Base-by-base conservation (phyloP, 257 asterid genomes). In the Gardenia jasminoides region DNA sequence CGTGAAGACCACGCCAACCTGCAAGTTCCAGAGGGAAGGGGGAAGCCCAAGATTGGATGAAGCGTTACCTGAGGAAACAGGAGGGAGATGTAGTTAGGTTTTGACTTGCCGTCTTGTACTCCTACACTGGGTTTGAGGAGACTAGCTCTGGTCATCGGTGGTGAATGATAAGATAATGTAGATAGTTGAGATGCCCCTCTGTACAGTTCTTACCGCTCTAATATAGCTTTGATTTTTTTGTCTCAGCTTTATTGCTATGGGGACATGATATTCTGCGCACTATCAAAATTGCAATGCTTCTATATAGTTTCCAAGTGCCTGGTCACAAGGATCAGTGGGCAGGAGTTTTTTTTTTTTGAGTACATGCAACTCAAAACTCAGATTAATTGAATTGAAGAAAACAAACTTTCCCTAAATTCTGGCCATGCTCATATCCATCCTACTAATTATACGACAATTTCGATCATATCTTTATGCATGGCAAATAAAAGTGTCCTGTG, bases 191-290 rank as follows among this genome's bases (percentile, higher is more conserved):
- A 79, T 66, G 43, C 70, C 70, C 36, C 70, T 33, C 24, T 84
- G 87, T 84, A 84, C 83, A 84, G 87, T 28, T 78, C 78, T 68
- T 70, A 70, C 70, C 41, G 74, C 76, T 70, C 81, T 81, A 81
- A 81, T 79, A 78, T 66, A 74, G 83, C 58, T 84, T 82, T 65
- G 48, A 75, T 76, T n/a, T 62, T 78, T 75, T 75, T n/a, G 41
- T 24, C 8, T 28, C 7, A 1, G 50, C 6, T 47, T 67, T 56
- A 41, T 10, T 11, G 75, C 54, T 70, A 58, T 70, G 56, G 75
- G 74, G 56, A 6, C 44, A 0, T 12, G 75, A 70, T 43, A 44
- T 70, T 70, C 46, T 36, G 17, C 10, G 43, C 67, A 74, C 44
- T 31, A 20, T 67, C 77, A 19, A 36, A 36, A 36, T 36, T 36